phyloP scores from a whole-genome alignment of 164 flowering plant species.

The Echeveria elegans region DNA sequence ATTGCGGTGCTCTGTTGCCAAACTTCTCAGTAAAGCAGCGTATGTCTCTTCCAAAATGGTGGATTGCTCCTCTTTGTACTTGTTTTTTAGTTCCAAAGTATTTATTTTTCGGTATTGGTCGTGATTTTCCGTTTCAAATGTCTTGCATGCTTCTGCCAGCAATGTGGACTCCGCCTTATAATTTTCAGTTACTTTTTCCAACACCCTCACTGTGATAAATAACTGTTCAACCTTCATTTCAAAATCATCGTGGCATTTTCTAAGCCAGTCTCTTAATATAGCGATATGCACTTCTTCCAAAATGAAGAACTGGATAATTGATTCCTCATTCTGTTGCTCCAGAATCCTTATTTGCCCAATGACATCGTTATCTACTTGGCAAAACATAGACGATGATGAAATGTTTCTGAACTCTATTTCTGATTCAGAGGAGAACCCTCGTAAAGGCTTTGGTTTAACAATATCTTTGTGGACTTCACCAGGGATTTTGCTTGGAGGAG shows the following conservation, averaged over 20 bases:
- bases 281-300: not conserved
- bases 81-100: conserved; percentile 25
- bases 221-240: not conserved
- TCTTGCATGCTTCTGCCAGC: not conserved
- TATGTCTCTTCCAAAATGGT: conserved; percentile 26
- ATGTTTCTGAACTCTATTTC: not conserved
- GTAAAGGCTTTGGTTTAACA: conserved; percentile 13
- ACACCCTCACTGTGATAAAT: not conserved
- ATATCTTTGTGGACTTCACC: not conserved
- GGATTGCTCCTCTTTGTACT: conserved; percentile 22
- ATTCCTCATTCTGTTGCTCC: not conserved
- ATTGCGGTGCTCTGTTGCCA: conserved; percentile 16
- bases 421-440: not conserved
- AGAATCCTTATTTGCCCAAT: not conserved
- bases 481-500: conserved; percentile 10
- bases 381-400: not conserved
- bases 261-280: conserved; percentile 8
- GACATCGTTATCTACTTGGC: not conserved
- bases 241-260: not conserved
- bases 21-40: conserved; percentile 15
- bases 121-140: conserved; percentile 1
- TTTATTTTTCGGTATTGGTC: conserved; percentile 16
- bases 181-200: not conserved
- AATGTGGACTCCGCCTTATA: not conserved
- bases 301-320: not conserved